Evolutionary conservation across 2,329 filamentous ascomycete species (phyloP), one percentile per base, ranked within the genome.

Genomic region (Paramyrothecium roridum): DNA sequence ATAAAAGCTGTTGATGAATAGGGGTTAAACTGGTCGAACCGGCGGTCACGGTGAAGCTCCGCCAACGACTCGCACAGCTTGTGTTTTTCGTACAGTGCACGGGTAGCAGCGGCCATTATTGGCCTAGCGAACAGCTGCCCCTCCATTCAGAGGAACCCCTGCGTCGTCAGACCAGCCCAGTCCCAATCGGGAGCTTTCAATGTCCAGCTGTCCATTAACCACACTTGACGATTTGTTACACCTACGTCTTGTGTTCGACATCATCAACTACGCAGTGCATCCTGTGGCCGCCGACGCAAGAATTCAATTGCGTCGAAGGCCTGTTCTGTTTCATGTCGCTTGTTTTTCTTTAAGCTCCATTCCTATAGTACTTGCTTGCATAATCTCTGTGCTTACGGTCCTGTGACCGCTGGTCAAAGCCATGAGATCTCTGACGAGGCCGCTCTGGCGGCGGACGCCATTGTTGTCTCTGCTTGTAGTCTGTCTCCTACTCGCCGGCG

Each of bases 361-460:
- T 50, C 56, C 30, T 53, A 59, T 61, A 19, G n/a, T 53, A 21
- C 30, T 50, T 50, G 50, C 52, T 57, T 49, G 43, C 57, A 54
- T 13, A 17, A 16, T 43, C n/a, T 43, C 37, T 43, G 37, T 17
- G 37, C 37, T 17, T 43, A 43, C 37, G 37, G 37, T 43, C 37
- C 37, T 43, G 13, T 43, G 37, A 43, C 37, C 37, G 37, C 37
- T 43, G 37, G 37, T 16, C 37, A 43, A n/a, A 16, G 37, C 65
- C 66, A 86, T 86, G 84, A 76, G 76, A 73, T 75, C 74, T 66
- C 70, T 67, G 53, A 70, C 73, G 67, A 73, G 73, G 70, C 71
- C 76, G 76, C 83, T 83, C 75, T 76, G 73, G 69, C 78, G 75
- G 73, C 91, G 89, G 89, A 82, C 85, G 68, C 76, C 83, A 64